A percentile compares a stretch with the other conserved stretches of the same genome.
phyloP scores from a whole-genome alignment of 139 green algal genomes.

The Picochlorum sp. region DNA sequence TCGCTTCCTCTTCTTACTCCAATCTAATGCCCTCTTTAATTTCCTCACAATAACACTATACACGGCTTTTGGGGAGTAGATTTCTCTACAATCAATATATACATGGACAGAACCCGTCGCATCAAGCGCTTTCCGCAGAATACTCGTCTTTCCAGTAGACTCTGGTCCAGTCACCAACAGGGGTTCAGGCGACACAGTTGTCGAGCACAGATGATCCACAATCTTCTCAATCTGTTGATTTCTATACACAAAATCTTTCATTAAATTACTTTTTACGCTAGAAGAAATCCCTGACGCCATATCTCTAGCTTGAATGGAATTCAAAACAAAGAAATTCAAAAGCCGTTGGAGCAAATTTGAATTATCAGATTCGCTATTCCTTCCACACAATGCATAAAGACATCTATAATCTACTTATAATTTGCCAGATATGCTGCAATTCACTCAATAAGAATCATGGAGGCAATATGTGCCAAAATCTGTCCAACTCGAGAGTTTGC shows the following conservation, averaged over 20 bases:
- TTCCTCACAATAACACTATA: constrained; percentile 16
- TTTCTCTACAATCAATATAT: constrained; percentile 34
- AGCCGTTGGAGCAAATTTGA: too few species aligned
- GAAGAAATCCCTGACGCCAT: too few species aligned
- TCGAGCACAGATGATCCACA: background rate
- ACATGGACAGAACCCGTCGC: constrained; percentile 9
- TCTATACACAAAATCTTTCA: background rate
- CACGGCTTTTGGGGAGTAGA: constrained; percentile 11
- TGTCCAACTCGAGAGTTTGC: too few species aligned
- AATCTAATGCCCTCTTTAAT: constrained; percentile 7
- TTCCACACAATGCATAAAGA: too few species aligned
- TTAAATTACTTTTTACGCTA: background rate
- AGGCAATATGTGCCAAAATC: too few species aligned
- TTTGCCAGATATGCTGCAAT: too few species aligned
- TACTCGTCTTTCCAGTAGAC: constrained; percentile 35
- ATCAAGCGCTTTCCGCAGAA: constrained; percentile 29
- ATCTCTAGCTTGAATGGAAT: too few species aligned
- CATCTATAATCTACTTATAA: too few species aligned
- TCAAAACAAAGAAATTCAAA: too few species aligned
- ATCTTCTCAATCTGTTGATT: constrained; percentile 7
- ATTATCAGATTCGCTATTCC: too few species aligned
- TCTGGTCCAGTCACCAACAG: constrained; percentile 55
- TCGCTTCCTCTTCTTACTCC: constrained; percentile 27
- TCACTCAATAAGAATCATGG: too few species aligned
- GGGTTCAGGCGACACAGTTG: background rate